phyloP scores from a whole-genome alignment of 768 basidiomycete species.

The Paxillus rubicundulus region DNA sequence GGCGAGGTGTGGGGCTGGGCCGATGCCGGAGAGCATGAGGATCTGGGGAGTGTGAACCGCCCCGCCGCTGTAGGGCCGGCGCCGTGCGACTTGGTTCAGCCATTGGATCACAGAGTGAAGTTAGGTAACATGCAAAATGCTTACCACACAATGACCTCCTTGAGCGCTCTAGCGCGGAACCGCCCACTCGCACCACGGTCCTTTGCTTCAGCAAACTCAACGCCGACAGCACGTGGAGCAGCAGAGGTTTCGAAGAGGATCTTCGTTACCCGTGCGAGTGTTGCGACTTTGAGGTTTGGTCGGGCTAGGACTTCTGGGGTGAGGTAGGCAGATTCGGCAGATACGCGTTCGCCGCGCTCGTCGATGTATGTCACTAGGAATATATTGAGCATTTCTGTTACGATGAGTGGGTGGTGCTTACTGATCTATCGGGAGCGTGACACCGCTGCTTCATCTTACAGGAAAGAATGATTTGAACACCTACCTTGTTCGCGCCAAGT shows the following conservation, averaged over 20 bases:
- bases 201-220: constrained; percentile 50
- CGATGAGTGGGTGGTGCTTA: constrained; percentile 20
- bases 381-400: constrained; percentile 5
- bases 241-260: constrained; percentile 50
- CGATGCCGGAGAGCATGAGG: constrained; percentile 74
- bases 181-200: constrained; percentile 26
- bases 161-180: constrained; percentile 48
- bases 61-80: constrained; percentile 43
- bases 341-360: constrained; percentile 49
- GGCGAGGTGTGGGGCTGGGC: constrained; percentile 57
- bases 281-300: constrained; percentile 62
- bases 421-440: constrained; percentile 37
- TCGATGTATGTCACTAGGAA: constrained; percentile 65
- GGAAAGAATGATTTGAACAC: constrained; percentile 11
- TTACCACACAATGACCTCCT: constrained; percentile 63
- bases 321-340: constrained; percentile 66
- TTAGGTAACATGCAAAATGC: constrained; percentile 10
- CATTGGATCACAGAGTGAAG: background rate
- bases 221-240: constrained; percentile 52
- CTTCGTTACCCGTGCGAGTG: constrained; percentile 54
- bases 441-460: background rate
- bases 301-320: constrained; percentile 61
- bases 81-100: background rate
- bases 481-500: constrained; percentile 58
- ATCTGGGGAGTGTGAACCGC: constrained; percentile 66